These are phyloP conservation scores for Verticillium nonalfalfae DNA, from an alignment of 2,329 filamentous ascomycete genomes.

Conservation along the genomic window DNA sequence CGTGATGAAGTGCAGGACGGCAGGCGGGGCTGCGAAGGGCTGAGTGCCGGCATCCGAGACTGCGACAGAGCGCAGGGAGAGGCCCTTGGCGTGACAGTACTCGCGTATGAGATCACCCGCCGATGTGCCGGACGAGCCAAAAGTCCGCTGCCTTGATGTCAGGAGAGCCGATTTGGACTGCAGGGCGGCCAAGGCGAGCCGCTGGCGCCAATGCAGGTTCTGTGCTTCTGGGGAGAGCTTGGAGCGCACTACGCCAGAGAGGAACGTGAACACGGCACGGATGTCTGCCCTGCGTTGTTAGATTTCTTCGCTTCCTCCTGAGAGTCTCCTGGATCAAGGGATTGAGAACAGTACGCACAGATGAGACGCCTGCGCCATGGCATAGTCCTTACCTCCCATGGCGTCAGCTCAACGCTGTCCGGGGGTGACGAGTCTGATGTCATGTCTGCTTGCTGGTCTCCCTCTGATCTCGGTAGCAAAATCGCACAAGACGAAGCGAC, in stretches of 20 bases:
- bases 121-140: not conserved
- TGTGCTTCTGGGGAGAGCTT: not conserved
- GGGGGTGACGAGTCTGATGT: too few relatives aligned
- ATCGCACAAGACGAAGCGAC: too few relatives aligned
- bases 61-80: constrained; percentile 1
- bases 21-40: not conserved
- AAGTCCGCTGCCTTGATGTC: not conserved
- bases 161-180: not conserved
- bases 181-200: constrained; percentile 1
- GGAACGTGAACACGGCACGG: not conserved
- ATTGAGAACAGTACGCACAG: not conserved
- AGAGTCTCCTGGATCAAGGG: too few relatives aligned
- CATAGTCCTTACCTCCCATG: not conserved
- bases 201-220: constrained; percentile 7
- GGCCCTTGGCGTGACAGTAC: not conserved
- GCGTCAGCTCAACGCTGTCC: not conserved
- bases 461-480: too few relatives aligned
- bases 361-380: not conserved
- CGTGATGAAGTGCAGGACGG: constrained; percentile 12
- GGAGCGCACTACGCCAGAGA: not conserved
- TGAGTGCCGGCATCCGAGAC: not conserved
- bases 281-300: not conserved
- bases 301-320: too few relatives aligned
- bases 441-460: too few relatives aligned
- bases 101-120: not conserved